Evolutionary conservation across 331 rosid genomes (phyloP), one percentile per base, ranked within the genome.

Genomic region (Quercus tomentella): DNA sequence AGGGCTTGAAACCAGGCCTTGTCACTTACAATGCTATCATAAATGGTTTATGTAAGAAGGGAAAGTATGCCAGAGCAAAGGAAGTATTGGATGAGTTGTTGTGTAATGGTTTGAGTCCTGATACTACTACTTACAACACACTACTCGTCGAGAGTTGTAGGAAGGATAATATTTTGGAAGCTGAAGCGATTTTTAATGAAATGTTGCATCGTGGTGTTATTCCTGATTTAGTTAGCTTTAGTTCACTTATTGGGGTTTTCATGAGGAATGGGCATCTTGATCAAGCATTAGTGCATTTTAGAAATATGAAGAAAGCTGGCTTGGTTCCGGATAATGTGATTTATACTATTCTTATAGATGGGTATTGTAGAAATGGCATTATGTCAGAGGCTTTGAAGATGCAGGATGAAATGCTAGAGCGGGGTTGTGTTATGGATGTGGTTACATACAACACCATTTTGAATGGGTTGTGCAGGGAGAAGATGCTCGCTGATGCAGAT

Each of bases 301-400:
- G 20, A 79, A 78, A 78, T 68, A 85, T 94, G 94, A 89, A 79
- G 82, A 80, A 17, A 66, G 66, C 80, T 58, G 97, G 97, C 30
- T 84, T 89, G 86, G 87, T 87, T 86, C 93, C 93, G 26, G 97
- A 94, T 87, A 91, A 89, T 63, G 90, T 94, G 77, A 87, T 92
- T 41, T 94, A 89, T 82, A 89, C 97, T 17, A 92, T 94, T 82
- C 93, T 94, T 69, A 94, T 92, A 20, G 90, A 94, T 74, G 97
- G 97, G 76, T 94, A 79, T 73, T 92, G 93, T 62, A 88, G 85
- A 81, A 88, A 74, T 22, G 94, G 92, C 15, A 81, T 80, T 23
- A 45, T 89, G 86, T 73, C 77, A 83, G 54, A 49, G 87, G 98
- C 97, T 23, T 70, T 91, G 83, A 89, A 81, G 73, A 61, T 89